phyloP scores from a whole-genome alignment of 2,329 filamentous ascomycete genomes.

The Pestalotiopsis sp. region DNA sequence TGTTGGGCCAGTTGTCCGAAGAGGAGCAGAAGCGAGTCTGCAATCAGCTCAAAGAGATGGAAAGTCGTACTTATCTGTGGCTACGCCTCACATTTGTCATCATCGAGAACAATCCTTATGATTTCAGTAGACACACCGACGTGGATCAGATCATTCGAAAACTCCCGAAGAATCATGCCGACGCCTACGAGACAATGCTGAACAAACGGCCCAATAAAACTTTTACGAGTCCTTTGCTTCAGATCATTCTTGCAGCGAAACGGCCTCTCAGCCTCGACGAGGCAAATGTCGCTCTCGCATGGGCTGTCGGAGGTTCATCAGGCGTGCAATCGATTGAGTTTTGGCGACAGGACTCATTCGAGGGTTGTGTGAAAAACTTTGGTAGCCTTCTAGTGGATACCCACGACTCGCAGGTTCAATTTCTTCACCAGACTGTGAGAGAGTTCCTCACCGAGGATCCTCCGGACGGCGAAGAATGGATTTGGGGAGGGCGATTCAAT shows the following conservation, averaged over 20 bases:
- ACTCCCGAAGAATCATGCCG: neutral
- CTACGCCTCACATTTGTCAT: neutral
- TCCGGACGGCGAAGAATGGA: neutral
- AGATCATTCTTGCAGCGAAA: neutral
- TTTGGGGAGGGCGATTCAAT: too few species aligned
- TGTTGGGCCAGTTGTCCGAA: neutral
- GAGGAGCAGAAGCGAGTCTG: neutral
- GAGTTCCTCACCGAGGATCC: neutral
- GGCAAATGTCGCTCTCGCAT: neutral
- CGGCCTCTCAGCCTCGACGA: neutral
- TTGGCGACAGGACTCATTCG: neutral
- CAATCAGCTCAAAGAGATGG: neutral
- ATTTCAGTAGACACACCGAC: neutral
- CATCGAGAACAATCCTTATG: neutral
- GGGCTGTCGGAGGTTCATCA: neutral
- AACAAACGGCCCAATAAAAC: neutral
- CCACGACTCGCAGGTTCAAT: neutral
- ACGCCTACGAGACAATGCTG: neutral
- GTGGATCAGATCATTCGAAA: neutral
- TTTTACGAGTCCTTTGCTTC: neutral
- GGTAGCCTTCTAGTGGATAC: neutral
- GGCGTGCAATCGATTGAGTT: neutral
- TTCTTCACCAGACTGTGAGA: neutral
- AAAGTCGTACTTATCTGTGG: slow-evolving; percentile 2
- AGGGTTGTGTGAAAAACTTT: neutral